These are phyloP conservation scores for Micromonas commoda DNA, from an alignment of 139 green algal species.

Conservation along the genomic window DNA sequence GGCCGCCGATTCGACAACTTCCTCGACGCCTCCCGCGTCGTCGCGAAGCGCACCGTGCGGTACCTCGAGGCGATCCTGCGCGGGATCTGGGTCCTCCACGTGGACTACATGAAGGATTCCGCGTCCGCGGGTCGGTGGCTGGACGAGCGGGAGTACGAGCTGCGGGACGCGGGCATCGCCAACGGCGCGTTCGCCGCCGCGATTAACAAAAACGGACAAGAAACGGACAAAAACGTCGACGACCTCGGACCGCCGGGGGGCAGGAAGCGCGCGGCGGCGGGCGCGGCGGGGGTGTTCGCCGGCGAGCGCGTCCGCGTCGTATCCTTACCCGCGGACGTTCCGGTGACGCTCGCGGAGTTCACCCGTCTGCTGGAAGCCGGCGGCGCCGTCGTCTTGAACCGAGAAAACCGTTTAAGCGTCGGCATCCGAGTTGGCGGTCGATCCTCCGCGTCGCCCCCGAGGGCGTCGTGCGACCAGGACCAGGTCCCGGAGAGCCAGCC, in stretches of 20 bases:
- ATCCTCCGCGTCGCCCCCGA: no score
- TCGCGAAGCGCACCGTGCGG: neutral
- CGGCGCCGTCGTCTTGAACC: no score
- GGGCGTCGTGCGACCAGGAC: no score
- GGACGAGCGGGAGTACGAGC: constrained; percentile 5
- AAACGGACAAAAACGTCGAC: no score
- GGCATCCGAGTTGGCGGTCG: no score
- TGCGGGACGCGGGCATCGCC: neutral
- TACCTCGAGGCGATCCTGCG: constrained; percentile 13
- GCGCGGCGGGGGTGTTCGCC: neutral
- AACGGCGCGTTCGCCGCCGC: neutral
- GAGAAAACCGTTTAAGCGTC: no score
- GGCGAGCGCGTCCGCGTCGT: no score
- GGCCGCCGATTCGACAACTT: neutral
- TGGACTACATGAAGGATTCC: neutral
- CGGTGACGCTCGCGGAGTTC: no score
- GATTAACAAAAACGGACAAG: no score
- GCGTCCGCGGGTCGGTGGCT: neutral
- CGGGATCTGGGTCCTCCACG: neutral
- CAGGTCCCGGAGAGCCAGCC: no score
- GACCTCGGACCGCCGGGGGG: neutral
- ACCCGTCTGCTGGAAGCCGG: no score
- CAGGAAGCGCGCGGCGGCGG: neutral
- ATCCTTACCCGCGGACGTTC: no score
- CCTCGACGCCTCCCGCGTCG: neutral